Conservation (phyloP, 495 filamentous ascomycete species). For the Podospora tetraspora region DNA sequence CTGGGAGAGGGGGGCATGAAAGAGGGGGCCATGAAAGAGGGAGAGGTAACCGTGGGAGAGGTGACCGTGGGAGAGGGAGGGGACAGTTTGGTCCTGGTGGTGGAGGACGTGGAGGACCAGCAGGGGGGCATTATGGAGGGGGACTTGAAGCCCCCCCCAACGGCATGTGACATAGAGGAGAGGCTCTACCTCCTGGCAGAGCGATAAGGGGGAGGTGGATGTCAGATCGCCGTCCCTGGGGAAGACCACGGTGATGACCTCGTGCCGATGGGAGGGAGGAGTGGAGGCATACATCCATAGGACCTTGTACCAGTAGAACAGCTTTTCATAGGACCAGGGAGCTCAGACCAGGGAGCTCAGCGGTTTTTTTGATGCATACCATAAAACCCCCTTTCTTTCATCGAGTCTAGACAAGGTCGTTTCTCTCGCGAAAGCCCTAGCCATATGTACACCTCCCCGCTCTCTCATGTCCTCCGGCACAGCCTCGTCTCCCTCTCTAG, state of each 20-base stretch:
- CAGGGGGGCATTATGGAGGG: too few species aligned
- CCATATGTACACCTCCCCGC: slow-evolving; percentile 31
- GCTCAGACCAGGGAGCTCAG: not conserved
- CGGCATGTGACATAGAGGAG: too few species aligned
- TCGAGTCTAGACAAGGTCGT: not conserved
- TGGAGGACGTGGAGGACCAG: not conserved
- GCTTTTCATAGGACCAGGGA: not conserved
- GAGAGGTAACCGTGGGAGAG: too few species aligned
- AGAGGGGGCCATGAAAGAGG: too few species aligned
- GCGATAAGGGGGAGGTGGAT: too few species aligned
- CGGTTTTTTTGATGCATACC: not conserved
- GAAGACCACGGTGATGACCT: not conserved
- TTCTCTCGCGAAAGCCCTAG: not conserved
- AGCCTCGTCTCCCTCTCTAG: slow-evolving; percentile 33
- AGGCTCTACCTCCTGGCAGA: too few species aligned
- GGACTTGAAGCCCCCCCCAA: too few species aligned
- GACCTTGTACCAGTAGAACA: not conserved
- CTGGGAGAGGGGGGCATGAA: too few species aligned
- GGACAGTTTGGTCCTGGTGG: not conserved
- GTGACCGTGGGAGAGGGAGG: too few species aligned
- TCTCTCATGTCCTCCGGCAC: not conserved
- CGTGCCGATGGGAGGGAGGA: not conserved
- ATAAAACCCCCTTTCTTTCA: slow-evolving; percentile 3
- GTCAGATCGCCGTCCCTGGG: too few species aligned
- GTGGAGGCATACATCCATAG: not conserved